Evolutionary conservation across 108 stramenopile species (phyloP), one percentile per base, ranked within the genome.

Genomic region (Cylindrotheca closterium): DNA sequence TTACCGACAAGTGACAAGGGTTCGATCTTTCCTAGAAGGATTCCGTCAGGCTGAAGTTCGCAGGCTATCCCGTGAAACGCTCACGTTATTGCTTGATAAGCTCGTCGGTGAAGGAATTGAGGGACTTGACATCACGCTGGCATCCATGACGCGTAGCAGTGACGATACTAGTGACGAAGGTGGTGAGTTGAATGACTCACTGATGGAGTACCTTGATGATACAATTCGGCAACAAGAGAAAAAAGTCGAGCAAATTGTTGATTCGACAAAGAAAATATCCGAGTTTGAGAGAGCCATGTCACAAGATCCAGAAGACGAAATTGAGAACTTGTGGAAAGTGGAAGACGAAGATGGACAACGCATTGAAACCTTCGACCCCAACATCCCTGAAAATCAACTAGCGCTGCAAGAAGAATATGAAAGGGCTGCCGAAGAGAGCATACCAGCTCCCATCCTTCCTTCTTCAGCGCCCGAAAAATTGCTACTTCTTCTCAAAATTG

Each of bases 331-430:
- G 45, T 91, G 92, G 92, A 84, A 78, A 27, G 75, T 83, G 0
- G 83, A 73, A 51, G 62, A 63, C 8, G 89, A 88, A 53, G 91
- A 87, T 50, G 89, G 88, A 8, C 65, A 81, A 26, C 60, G 72
- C 15, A 66, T 89, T 37, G 92, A 94, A 72, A 86, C 84, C 26
- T 74, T 94, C 42, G 88, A 94, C 63, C 88, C 86, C 5, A 91
- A 82, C 22, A 74, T 89, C 55, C 84, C 83, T 5, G 49, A 52
- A 47, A 81, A 84, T 7, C 54, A 82, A 57, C 60, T 68, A 24
- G 69, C 67, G 47, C 52, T 92, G n/a, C 54, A 69, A 22, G 78
- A 83, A n/a, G 86, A 87, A 63, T 63, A 81, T 4, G 58, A 76
- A 65, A 79, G 65, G 63, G 47, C 65, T 4, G 48, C 71, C 47